Evolutionary conservation across 148 eudicot genomes (phyloP), one percentile per base, ranked within the genome.

Genomic region (Rhododendron ovatum): DNA sequence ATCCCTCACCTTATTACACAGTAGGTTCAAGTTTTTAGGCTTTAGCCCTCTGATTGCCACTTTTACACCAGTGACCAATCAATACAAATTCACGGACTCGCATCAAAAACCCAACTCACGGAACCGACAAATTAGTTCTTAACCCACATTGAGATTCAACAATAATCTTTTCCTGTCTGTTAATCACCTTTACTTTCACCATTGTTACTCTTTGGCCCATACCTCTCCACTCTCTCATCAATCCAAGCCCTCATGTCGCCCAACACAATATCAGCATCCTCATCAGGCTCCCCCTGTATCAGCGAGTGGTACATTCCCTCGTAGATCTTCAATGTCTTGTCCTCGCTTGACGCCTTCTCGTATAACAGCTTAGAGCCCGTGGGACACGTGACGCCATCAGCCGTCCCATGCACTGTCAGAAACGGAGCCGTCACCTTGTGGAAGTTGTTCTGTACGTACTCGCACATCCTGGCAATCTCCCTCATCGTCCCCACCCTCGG

Each of bases 211-310:
- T 85, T 83, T 18, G 59, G 67, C 15, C 90, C 90, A 87, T 91
- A 91, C 28, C 83, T 91, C 84, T 86, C 86, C 7, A 81, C 94
- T 55, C 95, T 91, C 67, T 92, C 92, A 83, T 94, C 96, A 83
- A 94, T 91, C 96, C 96, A 94, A 45, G 87, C 91, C 88, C 91
- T 91, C 96, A 94, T 94, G 81, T 94, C 96, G 55, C 86, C 93
- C 91, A 94, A 84, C 65, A 94, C 96, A 59, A 91, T n/a, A 83
- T 88, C 63, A 3, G 89, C 92, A 59, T 81, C 84, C 87, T 94
- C 96, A 86, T 94, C 96, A 4, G 96, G 89, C 92, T 94, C 96
- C 0, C 96, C 96, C 84, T 94, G 96, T 69, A 94, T 91, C 90
- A 94, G 86, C 12, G 94, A 91, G 57, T 94, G 96, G 48, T 93